Conservation (phyloP, 2,329 filamentous ascomycete species). For the Mollisiaceae sp. region DNA sequence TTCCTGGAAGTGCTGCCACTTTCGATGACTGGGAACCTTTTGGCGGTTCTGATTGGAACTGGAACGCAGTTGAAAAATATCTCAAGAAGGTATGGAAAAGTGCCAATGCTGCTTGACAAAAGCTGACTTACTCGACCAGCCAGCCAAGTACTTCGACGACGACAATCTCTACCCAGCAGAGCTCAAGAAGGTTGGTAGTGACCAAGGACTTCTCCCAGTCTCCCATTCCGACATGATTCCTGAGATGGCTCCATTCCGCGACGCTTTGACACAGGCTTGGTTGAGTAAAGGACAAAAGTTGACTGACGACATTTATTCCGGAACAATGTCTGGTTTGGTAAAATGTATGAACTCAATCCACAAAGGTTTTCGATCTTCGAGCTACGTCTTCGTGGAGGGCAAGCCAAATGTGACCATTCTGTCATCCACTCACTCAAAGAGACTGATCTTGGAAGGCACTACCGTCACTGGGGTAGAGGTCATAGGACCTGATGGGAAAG, state of each 20-base stretch:
- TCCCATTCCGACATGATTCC: constrained; percentile 59
- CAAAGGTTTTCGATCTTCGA: constrained; percentile 58
- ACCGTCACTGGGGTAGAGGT: constrained; percentile 54
- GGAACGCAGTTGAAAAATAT: constrained; percentile 56
- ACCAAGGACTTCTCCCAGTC: constrained; percentile 57
- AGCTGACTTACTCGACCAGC: constrained; percentile 14
- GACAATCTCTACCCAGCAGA: constrained; percentile 49
- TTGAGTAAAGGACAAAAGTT: constrained; percentile 55
- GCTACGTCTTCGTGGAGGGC: constrained; percentile 55
- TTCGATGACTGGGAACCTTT: constrained; percentile 57
- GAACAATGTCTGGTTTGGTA: constrained; percentile 58
- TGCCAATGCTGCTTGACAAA: background rate
- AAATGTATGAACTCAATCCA: constrained; percentile 62
- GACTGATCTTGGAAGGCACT: constrained; percentile 56
- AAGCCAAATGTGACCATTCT: constrained; percentile 62
- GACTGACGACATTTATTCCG: constrained; percentile 61
- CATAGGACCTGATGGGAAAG: constrained; percentile 44
- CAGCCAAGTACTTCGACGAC: constrained; percentile 63
- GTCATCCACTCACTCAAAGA: constrained; percentile 54
- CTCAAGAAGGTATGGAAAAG: background rate
- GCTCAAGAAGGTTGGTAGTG: constrained; percentile 53
- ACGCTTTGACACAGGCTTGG: constrained; percentile 58
- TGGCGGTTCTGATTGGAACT: constrained; percentile 58
- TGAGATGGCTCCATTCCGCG: constrained; percentile 57
- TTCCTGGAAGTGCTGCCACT: constrained; percentile 60